phyloP scores from a whole-genome alignment of 1,284 basidiomycete genomes.

The Ceratobasidium sp. region DNA sequence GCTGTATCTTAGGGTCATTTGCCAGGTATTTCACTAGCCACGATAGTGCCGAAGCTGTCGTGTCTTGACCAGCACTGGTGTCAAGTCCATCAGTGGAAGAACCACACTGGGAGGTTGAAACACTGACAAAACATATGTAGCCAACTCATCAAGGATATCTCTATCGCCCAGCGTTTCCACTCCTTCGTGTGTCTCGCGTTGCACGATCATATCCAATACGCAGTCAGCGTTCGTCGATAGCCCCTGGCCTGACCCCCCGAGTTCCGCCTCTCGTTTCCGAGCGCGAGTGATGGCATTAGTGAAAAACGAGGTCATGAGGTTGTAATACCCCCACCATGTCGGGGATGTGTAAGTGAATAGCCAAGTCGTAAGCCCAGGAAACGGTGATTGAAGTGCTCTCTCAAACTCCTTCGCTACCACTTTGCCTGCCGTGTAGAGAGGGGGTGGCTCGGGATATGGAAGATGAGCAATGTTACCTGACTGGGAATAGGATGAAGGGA shows the following conservation, averaged over 20 bases:
- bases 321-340: conserved; percentile 3
- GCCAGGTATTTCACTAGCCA: conserved; percentile 25
- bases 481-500: background rate
- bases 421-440: background rate
- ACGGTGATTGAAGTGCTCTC: background rate
- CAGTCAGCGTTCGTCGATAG: conserved; percentile 25
- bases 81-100: background rate
- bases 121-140: conserved; percentile 17
- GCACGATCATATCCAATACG: conserved; percentile 29
- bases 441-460: background rate
- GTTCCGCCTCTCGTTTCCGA: background rate
- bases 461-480: background rate
- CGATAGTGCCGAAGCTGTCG: conserved; percentile 6
- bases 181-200: conserved; percentile 23
- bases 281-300: conserved; percentile 1
- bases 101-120: background rate
- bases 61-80: conserved; percentile 24
- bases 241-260: background rate
- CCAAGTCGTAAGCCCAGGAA: background rate
- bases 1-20: conserved; percentile 4
- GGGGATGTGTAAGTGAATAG: conserved; percentile 1
- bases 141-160: conserved; percentile 23
- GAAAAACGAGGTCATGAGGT: background rate
- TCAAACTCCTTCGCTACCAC: conserved; percentile 3
- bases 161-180: background rate